Evolutionary conservation across 164 flowering plant genomes (phyloP).

Genomic region (Akebia trifoliata): DNA sequence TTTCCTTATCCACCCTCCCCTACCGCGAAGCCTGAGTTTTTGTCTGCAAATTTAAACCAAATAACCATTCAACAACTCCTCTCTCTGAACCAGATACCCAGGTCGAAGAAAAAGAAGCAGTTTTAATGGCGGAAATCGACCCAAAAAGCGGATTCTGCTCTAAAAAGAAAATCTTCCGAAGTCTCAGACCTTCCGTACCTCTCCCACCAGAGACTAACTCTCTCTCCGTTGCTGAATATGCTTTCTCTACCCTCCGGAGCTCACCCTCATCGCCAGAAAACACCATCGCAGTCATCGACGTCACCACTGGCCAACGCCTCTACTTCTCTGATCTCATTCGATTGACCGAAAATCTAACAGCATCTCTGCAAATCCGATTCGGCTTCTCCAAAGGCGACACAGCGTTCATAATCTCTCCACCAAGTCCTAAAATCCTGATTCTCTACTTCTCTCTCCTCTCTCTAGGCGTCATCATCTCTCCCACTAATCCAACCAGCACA

Average conservation of each 20-base stretch:
- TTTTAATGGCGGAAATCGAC: no score
- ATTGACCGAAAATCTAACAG: constrained; percentile 29
- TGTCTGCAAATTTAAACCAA: no score
- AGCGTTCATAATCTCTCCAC: constrained; percentile 49
- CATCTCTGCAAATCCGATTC: constrained; percentile 16
- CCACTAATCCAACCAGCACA: constrained; percentile 60
- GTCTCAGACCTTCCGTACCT: constrained; percentile 38
- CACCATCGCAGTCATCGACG: constrained; percentile 35
- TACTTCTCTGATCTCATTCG: constrained; percentile 31
- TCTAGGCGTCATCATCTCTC: constrained; percentile 56
- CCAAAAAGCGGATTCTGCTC: constrained; percentile 45
- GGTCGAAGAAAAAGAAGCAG: no score
- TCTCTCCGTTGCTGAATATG: constrained; percentile 37
- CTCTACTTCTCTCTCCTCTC: constrained; percentile 59
- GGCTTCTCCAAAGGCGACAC: constrained; percentile 35
- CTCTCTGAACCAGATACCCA: no score
- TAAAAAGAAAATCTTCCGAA: constrained; percentile 41
- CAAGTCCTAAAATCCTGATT: constrained; percentile 39
- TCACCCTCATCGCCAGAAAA: constrained; percentile 13
- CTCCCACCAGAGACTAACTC: constrained; percentile 37
- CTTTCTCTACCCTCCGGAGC: constrained; percentile 33
- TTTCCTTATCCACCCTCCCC: no score
- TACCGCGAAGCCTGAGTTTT: no score
- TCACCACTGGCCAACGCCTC: constrained; percentile 31
- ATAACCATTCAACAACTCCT: no score